phyloP scores from a whole-genome alignment of 164 flowering plant genomes.

The Sedum album region DNA sequence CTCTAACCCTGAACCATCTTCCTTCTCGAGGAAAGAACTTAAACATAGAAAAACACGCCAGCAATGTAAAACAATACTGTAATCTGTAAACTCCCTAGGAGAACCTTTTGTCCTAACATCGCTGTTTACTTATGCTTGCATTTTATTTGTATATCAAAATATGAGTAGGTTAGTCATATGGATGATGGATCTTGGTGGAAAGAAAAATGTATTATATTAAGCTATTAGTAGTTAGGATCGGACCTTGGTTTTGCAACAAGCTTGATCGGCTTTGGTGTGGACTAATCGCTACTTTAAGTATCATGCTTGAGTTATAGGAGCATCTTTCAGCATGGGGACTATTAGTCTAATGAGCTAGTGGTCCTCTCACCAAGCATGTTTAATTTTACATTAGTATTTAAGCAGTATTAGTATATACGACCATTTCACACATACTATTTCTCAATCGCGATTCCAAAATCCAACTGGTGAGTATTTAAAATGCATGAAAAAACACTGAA shows the following conservation, averaged over 20 bases:
- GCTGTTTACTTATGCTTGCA: neutral
- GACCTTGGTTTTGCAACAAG: neutral
- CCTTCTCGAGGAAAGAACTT: neutral
- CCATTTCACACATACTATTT: too few species aligned
- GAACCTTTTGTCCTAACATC: neutral
- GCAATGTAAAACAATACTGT: neutral
- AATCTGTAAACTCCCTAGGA: neutral
- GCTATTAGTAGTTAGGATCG: slow-evolving; percentile 1
- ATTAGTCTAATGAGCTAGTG: neutral
- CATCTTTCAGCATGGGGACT: neutral
- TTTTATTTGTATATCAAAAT: neutral
- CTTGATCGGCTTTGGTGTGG: slow-evolving; percentile 1
- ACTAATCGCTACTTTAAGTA: slow-evolving; percentile 1
- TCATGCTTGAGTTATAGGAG: slow-evolving; percentile 6
- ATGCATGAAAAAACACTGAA: too few species aligned
- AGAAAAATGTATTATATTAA: neutral
- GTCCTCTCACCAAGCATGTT: neutral
- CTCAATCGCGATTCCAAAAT: too few species aligned
- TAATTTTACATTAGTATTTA: neutral
- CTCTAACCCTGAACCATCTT: neutral
- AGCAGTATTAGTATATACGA: too few species aligned
- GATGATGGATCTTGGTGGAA: neutral
- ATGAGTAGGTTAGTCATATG: neutral
- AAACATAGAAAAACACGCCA: neutral
- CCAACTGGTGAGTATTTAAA: too few species aligned